phyloP scores from a whole-genome alignment of 2,329 filamentous ascomycete species.

The Colletotrichum filicis region DNA sequence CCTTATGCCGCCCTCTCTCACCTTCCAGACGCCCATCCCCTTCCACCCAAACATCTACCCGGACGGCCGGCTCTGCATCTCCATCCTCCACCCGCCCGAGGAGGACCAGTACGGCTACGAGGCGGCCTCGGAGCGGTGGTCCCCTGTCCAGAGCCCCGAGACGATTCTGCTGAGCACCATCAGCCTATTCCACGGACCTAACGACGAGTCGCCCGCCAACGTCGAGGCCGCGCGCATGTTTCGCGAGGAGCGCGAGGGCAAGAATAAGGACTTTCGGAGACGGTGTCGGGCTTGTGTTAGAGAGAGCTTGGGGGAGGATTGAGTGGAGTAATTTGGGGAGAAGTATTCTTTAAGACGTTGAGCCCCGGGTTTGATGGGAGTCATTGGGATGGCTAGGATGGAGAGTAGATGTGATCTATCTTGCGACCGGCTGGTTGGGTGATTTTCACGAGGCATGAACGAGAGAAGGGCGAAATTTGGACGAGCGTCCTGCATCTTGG shows the following conservation, averaged over 20 bases:
- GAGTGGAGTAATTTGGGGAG: slow-evolving; percentile 15
- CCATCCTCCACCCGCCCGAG: slow-evolving; percentile 93
- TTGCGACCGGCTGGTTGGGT: background rate
- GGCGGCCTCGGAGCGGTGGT: slow-evolving; percentile 89
- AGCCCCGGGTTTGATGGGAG: background rate
- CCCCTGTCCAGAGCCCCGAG: slow-evolving; percentile 93
- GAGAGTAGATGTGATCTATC: background rate
- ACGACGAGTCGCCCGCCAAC: slow-evolving; percentile 95
- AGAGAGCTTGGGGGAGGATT: slow-evolving; percentile 82
- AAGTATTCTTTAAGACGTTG: background rate
- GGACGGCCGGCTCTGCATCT: slow-evolving; percentile 92
- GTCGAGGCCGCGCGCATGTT: slow-evolving; percentile 91
- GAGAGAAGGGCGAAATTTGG: background rate
- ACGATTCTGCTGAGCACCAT: slow-evolving; percentile 94
- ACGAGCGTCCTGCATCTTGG: slow-evolving; percentile 3
- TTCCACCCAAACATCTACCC: slow-evolving; percentile 97
- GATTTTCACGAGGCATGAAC: background rate
- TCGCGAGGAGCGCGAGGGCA: slow-evolving; percentile 77
- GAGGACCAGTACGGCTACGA: slow-evolving; percentile 97
- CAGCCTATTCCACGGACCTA: slow-evolving; percentile 90
- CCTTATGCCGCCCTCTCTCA: slow-evolving; percentile 86
- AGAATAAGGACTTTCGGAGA: slow-evolving; percentile 78
- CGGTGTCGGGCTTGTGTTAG: slow-evolving; percentile 82
- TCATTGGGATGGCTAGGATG: background rate
- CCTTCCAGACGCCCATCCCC: slow-evolving; percentile 82